Conservation (phyloP, 2,329 filamentous ascomycete species). For the Myriosclerotinia scirpicola region DNA sequence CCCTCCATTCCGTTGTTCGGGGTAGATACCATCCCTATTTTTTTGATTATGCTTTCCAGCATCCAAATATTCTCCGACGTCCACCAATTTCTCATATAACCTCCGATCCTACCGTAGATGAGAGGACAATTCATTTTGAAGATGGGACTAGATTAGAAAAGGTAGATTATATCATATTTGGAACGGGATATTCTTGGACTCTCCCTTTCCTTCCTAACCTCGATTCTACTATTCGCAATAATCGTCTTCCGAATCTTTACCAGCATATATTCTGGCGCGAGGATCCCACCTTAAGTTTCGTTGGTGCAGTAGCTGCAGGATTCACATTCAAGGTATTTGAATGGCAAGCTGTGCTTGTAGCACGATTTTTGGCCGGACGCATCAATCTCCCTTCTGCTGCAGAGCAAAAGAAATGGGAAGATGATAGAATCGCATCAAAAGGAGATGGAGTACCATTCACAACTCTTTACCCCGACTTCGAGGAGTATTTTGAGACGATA, state of each 20-base stretch:
- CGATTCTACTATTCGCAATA: constrained; percentile 48
- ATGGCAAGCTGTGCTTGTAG: constrained; percentile 64
- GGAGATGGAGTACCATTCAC: constrained; percentile 60
- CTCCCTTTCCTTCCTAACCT: constrained; percentile 59
- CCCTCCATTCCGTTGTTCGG: constrained; percentile 55
- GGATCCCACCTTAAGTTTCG: constrained; percentile 57
- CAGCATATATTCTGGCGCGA: constrained; percentile 56
- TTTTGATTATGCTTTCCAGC: constrained; percentile 58
- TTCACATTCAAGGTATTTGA: constrained; percentile 69
- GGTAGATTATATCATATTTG: constrained; percentile 64
- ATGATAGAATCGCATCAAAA: constrained; percentile 50
- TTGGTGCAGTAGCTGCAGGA: constrained; percentile 57
- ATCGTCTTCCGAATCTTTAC: constrained; percentile 56
- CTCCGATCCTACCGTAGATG: constrained; percentile 32
- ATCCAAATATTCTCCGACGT: constrained; percentile 51
- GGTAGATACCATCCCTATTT: constrained; percentile 57
- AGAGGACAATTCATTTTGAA: constrained; percentile 53
- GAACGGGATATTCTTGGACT: constrained; percentile 66
- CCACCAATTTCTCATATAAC: constrained; percentile 51
- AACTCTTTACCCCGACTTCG: constrained; percentile 60
- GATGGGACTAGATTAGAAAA: constrained; percentile 53
- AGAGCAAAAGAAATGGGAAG: constrained; percentile 58
- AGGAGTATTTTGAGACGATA: constrained; percentile 62
- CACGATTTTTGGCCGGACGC: constrained; percentile 57
- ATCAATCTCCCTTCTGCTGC: constrained; percentile 49